Evolutionary conservation across 345 rosid genomes (phyloP), one percentile per base, ranked within the genome.

Genomic region (Camelina laxa): DNA sequence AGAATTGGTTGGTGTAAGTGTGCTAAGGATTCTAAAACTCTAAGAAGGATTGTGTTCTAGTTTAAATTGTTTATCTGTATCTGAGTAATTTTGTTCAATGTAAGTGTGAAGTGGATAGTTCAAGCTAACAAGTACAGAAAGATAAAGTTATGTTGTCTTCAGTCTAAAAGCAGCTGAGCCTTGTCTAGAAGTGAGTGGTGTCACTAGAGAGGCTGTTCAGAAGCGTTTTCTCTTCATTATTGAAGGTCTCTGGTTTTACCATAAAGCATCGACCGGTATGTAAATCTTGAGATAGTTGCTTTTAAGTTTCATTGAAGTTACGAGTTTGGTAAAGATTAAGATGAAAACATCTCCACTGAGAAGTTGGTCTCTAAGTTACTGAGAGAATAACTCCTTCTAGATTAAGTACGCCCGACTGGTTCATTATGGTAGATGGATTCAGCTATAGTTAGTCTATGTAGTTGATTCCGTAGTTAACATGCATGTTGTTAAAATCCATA

Each of bases 101-200:
- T 50, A 78, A 97, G 97, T 72, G 98, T 94, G 75, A 94, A 90
- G 75, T 91, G 92, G 97, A 85, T 94, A 44, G 91, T 89, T 74
- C 50, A 79, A 78, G 93, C 83, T 15, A 96, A 90, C 76, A 94
- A 87, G 77, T 50, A 92, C 64, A 83, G 83, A 80, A 92, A 92
- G 90, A 94, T 91, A 55, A 94, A 90, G 82, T 94, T 91, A 74
- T 92, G 98, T 75, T 94, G 97, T 61, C 85, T 94, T 39, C 98
- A 91, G 75, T 94, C 97, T 48, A 82, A 81, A 27, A 50, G 81
- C 97, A 27, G 97, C 98, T 38, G 93, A 94, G 60, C 97, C 96
- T 1, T 94, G 90, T 75, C 77, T 94, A 86, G 72, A 68, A 39
- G 58, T 86, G 53, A 79, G 93, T 42, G 97, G 96, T 38, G 86